These are phyloP conservation scores for Diaporthe vexans DNA, from an alignment of 2,329 filamentous ascomycete genomes.

Conservation along the genomic window DNA sequence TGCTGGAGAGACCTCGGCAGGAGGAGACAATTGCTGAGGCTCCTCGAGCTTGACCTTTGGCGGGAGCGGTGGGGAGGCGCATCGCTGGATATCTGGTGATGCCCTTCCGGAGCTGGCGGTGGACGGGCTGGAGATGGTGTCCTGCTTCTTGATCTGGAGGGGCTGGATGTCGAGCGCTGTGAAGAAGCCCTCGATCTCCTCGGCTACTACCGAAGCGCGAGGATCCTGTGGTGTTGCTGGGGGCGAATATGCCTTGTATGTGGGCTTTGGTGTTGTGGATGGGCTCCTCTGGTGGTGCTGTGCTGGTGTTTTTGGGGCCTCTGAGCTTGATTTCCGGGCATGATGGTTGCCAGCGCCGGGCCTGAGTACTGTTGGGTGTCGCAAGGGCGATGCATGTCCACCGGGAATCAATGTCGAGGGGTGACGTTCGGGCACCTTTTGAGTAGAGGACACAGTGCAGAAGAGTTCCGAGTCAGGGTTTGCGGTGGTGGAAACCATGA, in stretches of 20 bases:
- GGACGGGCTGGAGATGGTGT: conserved; percentile 9
- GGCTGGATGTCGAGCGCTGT: conserved; percentile 37
- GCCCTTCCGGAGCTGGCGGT: not conserved
- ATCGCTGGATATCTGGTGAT: conserved; percentile 25
- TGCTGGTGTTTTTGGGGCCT: not conserved
- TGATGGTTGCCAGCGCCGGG: conserved; percentile 36
- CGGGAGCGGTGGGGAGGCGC: conserved; percentile 37
- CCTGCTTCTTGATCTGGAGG: conserved; percentile 34
- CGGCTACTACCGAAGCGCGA: conserved; percentile 33
- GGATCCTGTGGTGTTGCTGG: conserved; percentile 32
- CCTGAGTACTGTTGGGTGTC: conserved; percentile 37
- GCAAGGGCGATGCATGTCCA: conserved; percentile 38
- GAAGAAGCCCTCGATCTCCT: conserved; percentile 39
- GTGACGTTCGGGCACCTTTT: conserved; percentile 37
- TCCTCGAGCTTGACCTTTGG: conserved; percentile 38
- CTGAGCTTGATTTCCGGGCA: conserved; percentile 15
- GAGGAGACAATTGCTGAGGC: not conserved
- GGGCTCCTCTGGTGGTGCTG: conserved; percentile 5
- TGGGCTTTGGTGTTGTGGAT: conserved; percentile 10
- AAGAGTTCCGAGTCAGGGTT: conserved; percentile 34
- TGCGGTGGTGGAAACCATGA: conserved; percentile 24
- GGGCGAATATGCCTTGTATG: conserved; percentile 41
- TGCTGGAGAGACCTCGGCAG: not conserved
- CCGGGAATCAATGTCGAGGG: conserved; percentile 38
- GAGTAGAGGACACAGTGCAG: conserved; percentile 18